Evolutionary conservation across 768 basidiomycete genomes (phyloP).

Genomic region (Boletellus ananas): DNA sequence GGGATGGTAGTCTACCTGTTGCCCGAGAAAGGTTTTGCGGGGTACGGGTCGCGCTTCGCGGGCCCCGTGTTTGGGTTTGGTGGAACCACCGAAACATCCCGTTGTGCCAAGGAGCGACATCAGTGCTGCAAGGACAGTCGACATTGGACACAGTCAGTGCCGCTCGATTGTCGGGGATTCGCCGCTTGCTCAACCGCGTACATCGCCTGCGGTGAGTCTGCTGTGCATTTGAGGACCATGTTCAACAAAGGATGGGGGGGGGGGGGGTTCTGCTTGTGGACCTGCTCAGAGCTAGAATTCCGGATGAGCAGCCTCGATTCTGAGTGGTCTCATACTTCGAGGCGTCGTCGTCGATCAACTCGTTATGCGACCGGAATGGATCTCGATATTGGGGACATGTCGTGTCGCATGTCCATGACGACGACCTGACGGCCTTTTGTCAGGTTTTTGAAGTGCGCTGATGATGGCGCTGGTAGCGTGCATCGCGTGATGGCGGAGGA

Average conservation of each 20-base stretch:
- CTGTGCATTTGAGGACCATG: no score
- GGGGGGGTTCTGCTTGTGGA: no score
- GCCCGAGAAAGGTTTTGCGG: constrained; percentile 58
- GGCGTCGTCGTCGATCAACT: no score
- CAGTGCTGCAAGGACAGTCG: constrained; percentile 20
- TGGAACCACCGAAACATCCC: constrained; percentile 60
- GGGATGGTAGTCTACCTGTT: constrained; percentile 43
- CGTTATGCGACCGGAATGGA: no score
- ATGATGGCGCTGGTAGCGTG: constrained; percentile 67
- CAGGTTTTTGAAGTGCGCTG: constrained; percentile 64
- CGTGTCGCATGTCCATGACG: constrained; percentile 43
- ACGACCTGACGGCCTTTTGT: constrained; percentile 51
- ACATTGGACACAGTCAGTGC: constrained; percentile 18
- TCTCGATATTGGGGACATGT: constrained; percentile 40
- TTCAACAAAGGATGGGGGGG: no score
- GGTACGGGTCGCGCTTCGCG: constrained; percentile 65
- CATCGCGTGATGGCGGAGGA: constrained; percentile 55
- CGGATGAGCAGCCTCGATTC: no score
- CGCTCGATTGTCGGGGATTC: no score
- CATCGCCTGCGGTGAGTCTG: no score
- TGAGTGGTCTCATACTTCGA: no score
- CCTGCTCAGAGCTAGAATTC: no score
- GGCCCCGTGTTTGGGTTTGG: constrained; percentile 67
- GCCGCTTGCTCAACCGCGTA: no score
- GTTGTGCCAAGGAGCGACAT: constrained; percentile 23